phyloP scores from a whole-genome alignment of 2,329 filamentous ascomycete genomes.

The Purpureocillium takamizusanense region DNA sequence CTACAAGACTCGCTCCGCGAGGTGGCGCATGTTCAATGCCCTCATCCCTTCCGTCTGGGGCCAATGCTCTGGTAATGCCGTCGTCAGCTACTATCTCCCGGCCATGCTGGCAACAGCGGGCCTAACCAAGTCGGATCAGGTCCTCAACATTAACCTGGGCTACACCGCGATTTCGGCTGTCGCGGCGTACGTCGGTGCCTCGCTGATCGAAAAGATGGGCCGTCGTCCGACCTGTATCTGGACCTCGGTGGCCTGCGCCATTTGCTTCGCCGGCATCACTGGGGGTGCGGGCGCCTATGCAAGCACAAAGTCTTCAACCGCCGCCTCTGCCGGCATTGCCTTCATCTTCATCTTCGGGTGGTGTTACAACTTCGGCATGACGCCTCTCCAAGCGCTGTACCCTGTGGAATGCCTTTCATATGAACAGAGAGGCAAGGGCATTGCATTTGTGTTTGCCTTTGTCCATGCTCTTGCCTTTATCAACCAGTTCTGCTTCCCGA shows the following conservation, averaged over 20 bases:
- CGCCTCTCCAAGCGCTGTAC: slow-evolving; percentile 32
- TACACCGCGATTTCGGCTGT: slow-evolving; percentile 25
- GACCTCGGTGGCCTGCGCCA: slow-evolving; percentile 2
- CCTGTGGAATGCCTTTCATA: slow-evolving; percentile 44
- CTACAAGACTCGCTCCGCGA: slow-evolving; percentile 22
- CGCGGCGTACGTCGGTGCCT: slow-evolving; percentile 27
- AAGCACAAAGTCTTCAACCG: background rate
- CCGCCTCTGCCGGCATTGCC: slow-evolving; percentile 1
- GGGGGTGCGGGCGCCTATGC: background rate
- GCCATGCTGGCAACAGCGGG: slow-evolving; percentile 24
- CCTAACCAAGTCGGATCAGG: slow-evolving; percentile 17
- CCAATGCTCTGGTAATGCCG: slow-evolving; percentile 25
- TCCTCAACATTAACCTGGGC: slow-evolving; percentile 28
- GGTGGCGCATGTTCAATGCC: slow-evolving; percentile 25
- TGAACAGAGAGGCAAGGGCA: slow-evolving; percentile 46
- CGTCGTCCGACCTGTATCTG: slow-evolving; percentile 22
- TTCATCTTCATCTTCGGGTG: slow-evolving; percentile 13
- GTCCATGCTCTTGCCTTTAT: slow-evolving; percentile 25
- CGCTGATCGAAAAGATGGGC: slow-evolving; percentile 30
- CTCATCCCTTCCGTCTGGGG: slow-evolving; percentile 26
- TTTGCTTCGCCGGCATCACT: slow-evolving; percentile 3
- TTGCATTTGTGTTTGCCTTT: slow-evolving; percentile 38
- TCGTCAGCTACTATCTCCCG: slow-evolving; percentile 32
- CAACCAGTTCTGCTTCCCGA: slow-evolving; percentile 35
- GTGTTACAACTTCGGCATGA: slow-evolving; percentile 32